Evolutionary conservation across 371 early-diverging fungal species (phyloP), one percentile per base, ranked within the genome.

Genomic region (Zopfochytrium polystomum): DNA sequence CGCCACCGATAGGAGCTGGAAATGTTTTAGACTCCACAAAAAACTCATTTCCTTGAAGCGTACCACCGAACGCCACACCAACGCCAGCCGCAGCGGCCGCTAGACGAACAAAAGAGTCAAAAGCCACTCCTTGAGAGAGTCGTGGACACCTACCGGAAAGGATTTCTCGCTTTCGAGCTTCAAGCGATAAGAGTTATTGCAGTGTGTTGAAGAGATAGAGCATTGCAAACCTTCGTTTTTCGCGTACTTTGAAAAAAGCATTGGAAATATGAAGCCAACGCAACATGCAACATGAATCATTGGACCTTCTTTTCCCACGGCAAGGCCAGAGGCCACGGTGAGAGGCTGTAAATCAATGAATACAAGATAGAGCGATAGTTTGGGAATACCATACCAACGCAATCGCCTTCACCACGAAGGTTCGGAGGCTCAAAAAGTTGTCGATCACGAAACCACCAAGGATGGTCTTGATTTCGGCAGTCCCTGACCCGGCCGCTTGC

Each of bases 11-110:
- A 1, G 97, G 97, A 0, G 95, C 89, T 66, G 31, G 3, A 22
- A 18, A 44, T 11, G 15, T 20, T 22, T 11, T 7, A 20, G 48
- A 49, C 30, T 52, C 23, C 27, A 31, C 23, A 29, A 9, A n/a
- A 33, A n/a, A 43, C 46, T 27, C 25, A 42, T 18, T 1, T 11
- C 11, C 20, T 13, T 20, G 34, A 15, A 6, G 31, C 56, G 11
- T 48, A 70, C 70, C 62, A 5, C 97, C 98, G 77, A 98, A 98
- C 0, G 95, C 95, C 13, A 93, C 93, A 11, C 92, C 90, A 11
- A 96, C 90, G 35, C 98, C 98, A 0, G 97, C 93, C 0, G 96
- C 96, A 23, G 92, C 83, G 0, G 95, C 87, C 2, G 95, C 95
- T 69, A 57, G 4, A 3, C 20, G 22, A 56, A 15, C 15, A 11